Percentiles rank a stretch among this genome's conserved stretches.
Conservation (phyloP, 1,284 basidiomycete species). For the Moesziomyces aphidis region DNA sequence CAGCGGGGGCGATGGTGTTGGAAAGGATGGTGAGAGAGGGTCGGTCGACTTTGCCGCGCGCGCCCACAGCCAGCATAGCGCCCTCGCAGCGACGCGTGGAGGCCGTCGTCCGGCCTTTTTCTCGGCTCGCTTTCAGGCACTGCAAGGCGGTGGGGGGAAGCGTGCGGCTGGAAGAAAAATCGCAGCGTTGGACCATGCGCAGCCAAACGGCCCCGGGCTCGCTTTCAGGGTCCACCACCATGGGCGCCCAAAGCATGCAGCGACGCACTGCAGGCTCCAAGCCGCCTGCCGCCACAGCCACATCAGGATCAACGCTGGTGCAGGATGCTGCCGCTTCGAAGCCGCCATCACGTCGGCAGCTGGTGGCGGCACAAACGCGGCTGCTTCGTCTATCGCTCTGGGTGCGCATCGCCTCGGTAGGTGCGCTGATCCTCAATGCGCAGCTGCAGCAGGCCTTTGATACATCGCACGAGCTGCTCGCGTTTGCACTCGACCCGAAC, state of each 20-base stretch:
- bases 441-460: slow-evolving; percentile 52
- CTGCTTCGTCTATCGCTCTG: slow-evolving; percentile 25
- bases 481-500: slow-evolving; percentile 25
- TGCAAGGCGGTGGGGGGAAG: no score
- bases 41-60: no score
- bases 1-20: not conserved
- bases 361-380: slow-evolving; percentile 5
- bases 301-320: no score
- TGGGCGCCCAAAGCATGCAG: not conserved
- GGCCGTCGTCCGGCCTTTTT: no score
- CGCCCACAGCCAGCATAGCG: no score
- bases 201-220: no score
- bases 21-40: not conserved
- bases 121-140: no score
- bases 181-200: not conserved
- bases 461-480: slow-evolving; percentile 52
- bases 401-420: slow-evolving; percentile 16
- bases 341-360: not conserved
- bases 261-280: not conserved
- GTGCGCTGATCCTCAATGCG: slow-evolving; percentile 25
- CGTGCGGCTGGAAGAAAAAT: not conserved
- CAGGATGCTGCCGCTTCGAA: not conserved
- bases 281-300: no score
- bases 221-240: not conserved
- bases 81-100: not conserved